A percentile compares a stretch with the other conserved stretches of the same genome.
phyloP scores from a whole-genome alignment of 345 rosid genomes.

The Eutrema heterophyllum region DNA sequence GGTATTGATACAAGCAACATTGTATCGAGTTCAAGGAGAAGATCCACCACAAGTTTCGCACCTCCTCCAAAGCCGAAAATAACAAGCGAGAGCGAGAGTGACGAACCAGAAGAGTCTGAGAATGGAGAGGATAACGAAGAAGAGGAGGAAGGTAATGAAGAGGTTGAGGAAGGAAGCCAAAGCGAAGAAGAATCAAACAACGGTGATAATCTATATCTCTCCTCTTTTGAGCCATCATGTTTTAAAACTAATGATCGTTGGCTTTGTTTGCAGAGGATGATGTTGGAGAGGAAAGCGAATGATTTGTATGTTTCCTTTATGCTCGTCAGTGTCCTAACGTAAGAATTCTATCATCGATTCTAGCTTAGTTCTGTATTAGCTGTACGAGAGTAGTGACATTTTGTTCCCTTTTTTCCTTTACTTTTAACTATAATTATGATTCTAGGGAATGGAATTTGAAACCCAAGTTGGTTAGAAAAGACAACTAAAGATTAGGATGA shows the following conservation, averaged over 20 bases:
- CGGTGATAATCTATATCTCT: slow-evolving; percentile 13
- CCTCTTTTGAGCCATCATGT: not conserved
- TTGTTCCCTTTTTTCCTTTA: not conserved
- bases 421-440: not conserved
- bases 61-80: slow-evolving; percentile 72
- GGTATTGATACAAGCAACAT: slow-evolving; percentile 85
- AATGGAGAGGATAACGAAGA: slow-evolving; percentile 8
- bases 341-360: not conserved
- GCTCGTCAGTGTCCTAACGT: not conserved
- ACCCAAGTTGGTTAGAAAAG: not conserved
- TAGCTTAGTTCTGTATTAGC: not conserved
- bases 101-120: slow-evolving; percentile 35
- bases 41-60: slow-evolving; percentile 54
- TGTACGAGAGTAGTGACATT: slow-evolving; percentile 5
- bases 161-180: slow-evolving; percentile 5
- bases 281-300: slow-evolving; percentile 24
- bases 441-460: not conserved
- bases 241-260: not conserved
- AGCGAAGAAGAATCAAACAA: slow-evolving; percentile 21
- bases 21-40: slow-evolving; percentile 74
- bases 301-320: not conserved
- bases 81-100: slow-evolving; percentile 45
- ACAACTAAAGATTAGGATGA: slow-evolving; percentile 1
- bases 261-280: slow-evolving; percentile 23
- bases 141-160: slow-evolving; percentile 12